Conservation (phyloP, 768 basidiomycete species). For the Albatrellus ellisii region DNA sequence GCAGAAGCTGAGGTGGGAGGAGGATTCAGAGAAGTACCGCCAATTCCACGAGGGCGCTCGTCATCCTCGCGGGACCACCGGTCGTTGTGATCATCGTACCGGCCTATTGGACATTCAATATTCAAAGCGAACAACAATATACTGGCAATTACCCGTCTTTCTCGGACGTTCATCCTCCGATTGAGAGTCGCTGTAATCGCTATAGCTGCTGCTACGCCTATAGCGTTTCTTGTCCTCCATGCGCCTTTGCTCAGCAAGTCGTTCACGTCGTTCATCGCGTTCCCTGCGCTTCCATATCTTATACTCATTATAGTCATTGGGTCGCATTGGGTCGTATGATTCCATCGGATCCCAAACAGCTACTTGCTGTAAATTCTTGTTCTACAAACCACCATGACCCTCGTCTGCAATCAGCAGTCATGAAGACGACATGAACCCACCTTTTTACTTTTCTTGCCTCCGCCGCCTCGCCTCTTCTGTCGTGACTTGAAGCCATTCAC, state of each 20-base stretch:
- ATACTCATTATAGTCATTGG: conserved; percentile 85
- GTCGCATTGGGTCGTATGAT: conserved; percentile 67
- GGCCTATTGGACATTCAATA: conserved; percentile 18
- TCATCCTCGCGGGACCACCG: conserved; percentile 41
- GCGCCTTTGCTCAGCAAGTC: conserved; percentile 24
- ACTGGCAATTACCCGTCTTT: conserved; percentile 44
- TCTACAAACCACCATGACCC: conserved; percentile 25
- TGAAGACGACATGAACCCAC: conserved; percentile 21
- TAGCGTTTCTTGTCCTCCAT: conserved; percentile 40
- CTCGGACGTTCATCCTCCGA: conserved; percentile 56
- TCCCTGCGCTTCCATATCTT: conserved; percentile 71
- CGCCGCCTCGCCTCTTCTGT: conserved; percentile 39
- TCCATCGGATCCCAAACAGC: conserved; percentile 69
- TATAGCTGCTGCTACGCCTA: conserved; percentile 39
- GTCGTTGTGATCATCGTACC: conserved; percentile 29
- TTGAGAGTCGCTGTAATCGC: conserved; percentile 48
- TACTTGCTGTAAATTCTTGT: conserved; percentile 41
- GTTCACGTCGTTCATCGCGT: conserved; percentile 58
- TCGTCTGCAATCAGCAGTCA: conserved; percentile 1
- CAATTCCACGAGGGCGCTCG: conserved; percentile 27
- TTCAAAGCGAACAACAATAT: not conserved
- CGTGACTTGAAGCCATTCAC: conserved; percentile 68
- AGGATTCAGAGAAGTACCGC: conserved; percentile 13
- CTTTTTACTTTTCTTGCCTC: conserved; percentile 46
- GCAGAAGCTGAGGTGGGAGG: conserved; percentile 24